Percentiles rank a stretch among this genome's conserved stretches.
Evolutionary conservation across 2,329 filamentous ascomycete genomes (phyloP).

Genomic region (Trichophyton mentagrophytes): DNA sequence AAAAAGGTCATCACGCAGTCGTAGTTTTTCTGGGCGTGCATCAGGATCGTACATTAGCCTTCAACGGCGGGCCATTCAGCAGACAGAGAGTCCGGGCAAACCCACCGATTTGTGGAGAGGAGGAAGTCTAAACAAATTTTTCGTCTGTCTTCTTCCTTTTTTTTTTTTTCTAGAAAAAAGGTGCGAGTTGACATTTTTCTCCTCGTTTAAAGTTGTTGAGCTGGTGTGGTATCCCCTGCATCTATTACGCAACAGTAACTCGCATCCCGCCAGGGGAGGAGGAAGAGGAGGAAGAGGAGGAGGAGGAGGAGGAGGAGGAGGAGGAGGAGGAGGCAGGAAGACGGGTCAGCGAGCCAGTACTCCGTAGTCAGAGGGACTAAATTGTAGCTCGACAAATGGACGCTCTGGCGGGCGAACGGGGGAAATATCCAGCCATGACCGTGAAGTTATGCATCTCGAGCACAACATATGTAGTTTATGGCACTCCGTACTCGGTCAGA

Average conservation of each 20-base stretch:
- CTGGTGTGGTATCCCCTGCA: constrained; percentile 3
- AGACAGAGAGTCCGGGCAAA: constrained; percentile 1
- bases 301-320: background rate
- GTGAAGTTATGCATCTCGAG: background rate
- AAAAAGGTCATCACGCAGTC: constrained; percentile 1
- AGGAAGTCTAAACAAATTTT: constrained; percentile 5
- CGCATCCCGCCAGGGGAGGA: constrained; percentile 1
- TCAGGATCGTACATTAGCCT: constrained; percentile 4
- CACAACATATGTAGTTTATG: no score
- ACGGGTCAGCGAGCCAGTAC: no score
- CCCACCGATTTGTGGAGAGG: constrained; percentile 2
- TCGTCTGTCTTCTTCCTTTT: background rate
- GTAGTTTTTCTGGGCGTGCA: constrained; percentile 1
- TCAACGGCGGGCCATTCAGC: constrained; percentile 3
- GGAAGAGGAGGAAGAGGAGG: background rate
- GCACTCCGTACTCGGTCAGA: no score
- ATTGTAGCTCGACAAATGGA: no score
- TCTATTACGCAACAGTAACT: constrained; percentile 3
- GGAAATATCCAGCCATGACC: no score
- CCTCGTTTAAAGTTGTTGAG: constrained; percentile 2
- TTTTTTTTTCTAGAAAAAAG: background rate
- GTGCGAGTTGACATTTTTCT: background rate
- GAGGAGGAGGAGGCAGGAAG: background rate
- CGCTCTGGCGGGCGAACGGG: no score
- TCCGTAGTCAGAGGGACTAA: background rate